These are phyloP conservation scores for Paramecium bursaria DNA, from an alignment of 73 alveolate genomes.

Conservation along the genomic window DNA sequence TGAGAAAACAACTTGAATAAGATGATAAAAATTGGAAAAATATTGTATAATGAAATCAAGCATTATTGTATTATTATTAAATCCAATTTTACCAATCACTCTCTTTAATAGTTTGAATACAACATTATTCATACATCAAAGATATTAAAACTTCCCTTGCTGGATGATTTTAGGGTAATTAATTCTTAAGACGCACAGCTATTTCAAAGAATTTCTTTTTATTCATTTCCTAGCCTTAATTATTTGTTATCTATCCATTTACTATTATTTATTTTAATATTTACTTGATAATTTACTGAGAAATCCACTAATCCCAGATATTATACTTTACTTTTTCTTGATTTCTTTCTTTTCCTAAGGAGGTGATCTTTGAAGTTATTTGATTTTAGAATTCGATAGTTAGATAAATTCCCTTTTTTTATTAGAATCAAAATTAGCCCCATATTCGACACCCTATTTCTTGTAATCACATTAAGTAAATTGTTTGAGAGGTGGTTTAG, in stretches of 20 bases:
- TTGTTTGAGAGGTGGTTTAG: not conserved
- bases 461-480: not conserved
- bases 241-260: not conserved
- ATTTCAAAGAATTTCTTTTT: slow-evolving; percentile 20
- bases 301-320: not conserved
- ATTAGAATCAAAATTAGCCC: slow-evolving; percentile 11
- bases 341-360: not conserved
- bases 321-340: not conserved
- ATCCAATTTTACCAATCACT: slow-evolving; percentile 24
- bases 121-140: slow-evolving; percentile 11
- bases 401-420: slow-evolving; percentile 13
- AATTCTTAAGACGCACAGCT: not conserved
- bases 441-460: slow-evolving; percentile 43
- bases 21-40: slow-evolving; percentile 33
- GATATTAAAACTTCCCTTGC: slow-evolving; percentile 24
- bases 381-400: slow-evolving; percentile 26
- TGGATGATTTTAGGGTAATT: slow-evolving; percentile 25
- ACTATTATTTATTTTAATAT: not conserved
- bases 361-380: not conserved
- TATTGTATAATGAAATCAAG: slow-evolving; percentile 54
- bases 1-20: slow-evolving; percentile 2
- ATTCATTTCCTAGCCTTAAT: not conserved
- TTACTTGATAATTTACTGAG: not conserved
- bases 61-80: not conserved
- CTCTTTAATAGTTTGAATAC: not conserved